Evolutionary conservation across 306 rosid species (phyloP), one percentile per base, ranked within the genome.

Genomic region (Mimosa pudica): DNA sequence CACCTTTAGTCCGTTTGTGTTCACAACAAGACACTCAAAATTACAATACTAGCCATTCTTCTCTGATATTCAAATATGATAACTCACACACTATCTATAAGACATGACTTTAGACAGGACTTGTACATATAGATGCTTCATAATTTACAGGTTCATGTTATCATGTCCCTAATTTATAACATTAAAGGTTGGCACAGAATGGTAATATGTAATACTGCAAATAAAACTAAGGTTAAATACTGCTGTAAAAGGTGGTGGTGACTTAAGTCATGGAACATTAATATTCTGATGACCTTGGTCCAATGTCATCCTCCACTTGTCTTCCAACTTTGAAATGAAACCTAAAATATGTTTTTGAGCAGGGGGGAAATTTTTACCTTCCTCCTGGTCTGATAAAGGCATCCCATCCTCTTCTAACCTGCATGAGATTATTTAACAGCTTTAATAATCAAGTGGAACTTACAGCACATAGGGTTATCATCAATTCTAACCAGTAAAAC

Each of bases 371-470:
- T 54, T 61, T 79, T 82, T 83, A 94, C 98, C 98, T 94, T 87
- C 97, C 98, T 80, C 97, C 97, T 1, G 97, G 92, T 81, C 94
- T 84, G 80, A 94, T 84, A 69, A 88, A 94, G 42, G 93, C 91
- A 91, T 94, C 98, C 98, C 98, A 94, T 60, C 89, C 89, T 89
- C 97, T 91, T 90, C 98, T 87, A 80, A 94, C 97, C 98, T 94
- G 90, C 88, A 87, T 44, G 54, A 77, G 80, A 82, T 75, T 80
- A 81, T 80, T 55, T 20, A 32, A 8, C 4, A 73, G 64, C 18
- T 71, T 75, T 63, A 78, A 64, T 73, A 82, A 82, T 44, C 45
- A 60, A 30, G 67, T 42, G 52, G 8, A 77, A 24, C 54, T 72
- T 30, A 67, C 16, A 41, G 71, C 6, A 62, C 52, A n/a, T 30